Percentiles rank a stretch among this genome's conserved stretches.
Evolutionary conservation across 768 basidiomycete species (phyloP).

Genomic region (Hypsizygus marmoreus): DNA sequence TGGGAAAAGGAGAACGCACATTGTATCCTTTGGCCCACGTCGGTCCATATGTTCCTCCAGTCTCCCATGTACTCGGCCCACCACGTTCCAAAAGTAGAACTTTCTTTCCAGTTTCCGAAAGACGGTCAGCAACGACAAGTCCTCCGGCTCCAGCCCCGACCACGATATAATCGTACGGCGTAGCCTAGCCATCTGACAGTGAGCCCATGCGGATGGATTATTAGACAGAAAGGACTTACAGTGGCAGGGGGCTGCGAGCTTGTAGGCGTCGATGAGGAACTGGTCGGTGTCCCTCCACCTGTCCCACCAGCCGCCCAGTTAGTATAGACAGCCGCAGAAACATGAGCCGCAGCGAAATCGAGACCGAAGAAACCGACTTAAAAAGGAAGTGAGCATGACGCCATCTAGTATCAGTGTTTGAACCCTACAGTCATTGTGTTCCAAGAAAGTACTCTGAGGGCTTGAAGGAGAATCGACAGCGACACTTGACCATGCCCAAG

Average conservation of each 20-base stretch:
- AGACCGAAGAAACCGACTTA: constrained; percentile 65
- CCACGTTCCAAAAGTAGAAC: constrained; percentile 65
- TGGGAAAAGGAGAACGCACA: constrained; percentile 26
- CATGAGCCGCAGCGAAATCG: constrained; percentile 47
- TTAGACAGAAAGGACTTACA: constrained; percentile 2
- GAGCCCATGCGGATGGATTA: background rate
- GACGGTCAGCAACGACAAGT: constrained; percentile 57
- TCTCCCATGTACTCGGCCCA: constrained; percentile 59
- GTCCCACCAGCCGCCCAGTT: constrained; percentile 52
- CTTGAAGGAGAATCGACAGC: constrained; percentile 52
- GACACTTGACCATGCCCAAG: constrained; percentile 50
- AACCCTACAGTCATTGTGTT: constrained; percentile 60
- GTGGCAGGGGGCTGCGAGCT: constrained; percentile 33
- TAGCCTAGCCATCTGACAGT: constrained; percentile 32
- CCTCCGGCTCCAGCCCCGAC: constrained; percentile 64
- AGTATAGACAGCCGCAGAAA: constrained; percentile 45
- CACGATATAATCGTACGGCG: constrained; percentile 55
- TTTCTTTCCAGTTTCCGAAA: constrained; percentile 63
- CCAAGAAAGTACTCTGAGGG: constrained; percentile 49
- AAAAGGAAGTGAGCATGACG: constrained; percentile 3
- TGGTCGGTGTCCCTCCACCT: constrained; percentile 34
- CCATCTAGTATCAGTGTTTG: background rate
- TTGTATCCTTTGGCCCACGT: constrained; percentile 49
- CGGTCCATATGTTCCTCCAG: constrained; percentile 59
- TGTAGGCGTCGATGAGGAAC: constrained; percentile 37